A percentile compares a stretch with the other conserved stretches of the same genome.
These are phyloP conservation scores for Kodamaea alishanica DNA, from an alignment of 1,139 yeast genomes.

Conservation along the genomic window DNA sequence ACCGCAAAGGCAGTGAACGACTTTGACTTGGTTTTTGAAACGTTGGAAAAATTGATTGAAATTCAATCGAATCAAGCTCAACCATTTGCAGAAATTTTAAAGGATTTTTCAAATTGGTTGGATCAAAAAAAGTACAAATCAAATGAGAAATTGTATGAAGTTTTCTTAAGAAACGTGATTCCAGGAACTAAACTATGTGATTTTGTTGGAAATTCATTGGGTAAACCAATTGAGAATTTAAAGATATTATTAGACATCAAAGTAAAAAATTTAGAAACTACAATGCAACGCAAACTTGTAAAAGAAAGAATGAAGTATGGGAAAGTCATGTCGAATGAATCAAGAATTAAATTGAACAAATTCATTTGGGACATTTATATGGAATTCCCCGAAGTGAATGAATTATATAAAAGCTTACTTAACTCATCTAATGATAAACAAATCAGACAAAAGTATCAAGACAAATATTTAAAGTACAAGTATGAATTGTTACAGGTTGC, in stretches of 20 bases:
- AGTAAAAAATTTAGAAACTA: conserved; percentile 37
- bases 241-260: conserved; percentile 46
- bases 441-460: conserved; percentile 57
- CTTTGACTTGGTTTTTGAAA: conserved; percentile 45
- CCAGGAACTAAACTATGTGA: conserved; percentile 66
- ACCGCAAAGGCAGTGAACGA: conserved; percentile 32
- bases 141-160: conserved; percentile 34
- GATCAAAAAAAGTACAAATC: conserved; percentile 30
- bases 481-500: conserved; percentile 46
- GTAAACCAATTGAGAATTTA: conserved; percentile 49
- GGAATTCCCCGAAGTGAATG: conserved; percentile 45
- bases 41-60: conserved; percentile 27
- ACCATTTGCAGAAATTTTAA: conserved; percentile 44
- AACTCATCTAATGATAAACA: conserved; percentile 63
- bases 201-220: conserved; percentile 45
- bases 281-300: conserved; percentile 25
- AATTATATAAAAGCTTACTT: conserved; percentile 53
- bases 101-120: conserved; percentile 45
- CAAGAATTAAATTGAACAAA: conserved; percentile 32
- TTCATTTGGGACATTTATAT: conserved; percentile 50
- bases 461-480: conserved; percentile 53
- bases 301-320: conserved; percentile 43
- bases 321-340: conserved; percentile 29
- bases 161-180: conserved; percentile 49
- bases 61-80: conserved; percentile 30